These are phyloP conservation scores for Mortierella sp. DNA, from an alignment of 371 early-diverging fungal species.

Conservation along the genomic window DNA sequence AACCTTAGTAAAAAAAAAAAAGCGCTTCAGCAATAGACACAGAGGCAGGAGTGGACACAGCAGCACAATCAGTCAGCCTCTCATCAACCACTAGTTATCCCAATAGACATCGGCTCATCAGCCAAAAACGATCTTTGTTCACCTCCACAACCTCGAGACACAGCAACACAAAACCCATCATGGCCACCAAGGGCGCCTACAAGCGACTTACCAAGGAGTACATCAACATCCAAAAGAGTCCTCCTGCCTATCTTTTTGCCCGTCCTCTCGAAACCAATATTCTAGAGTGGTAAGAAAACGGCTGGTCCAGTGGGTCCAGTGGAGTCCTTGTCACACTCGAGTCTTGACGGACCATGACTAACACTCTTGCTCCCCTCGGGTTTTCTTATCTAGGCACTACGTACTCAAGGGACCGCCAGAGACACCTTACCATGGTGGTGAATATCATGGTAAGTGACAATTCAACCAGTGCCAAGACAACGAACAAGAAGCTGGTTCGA, in stretches of 20 bases:
- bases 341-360: too few species aligned
- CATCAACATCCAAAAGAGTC: conserved; percentile 73
- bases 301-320: background rate
- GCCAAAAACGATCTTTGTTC: too few species aligned
- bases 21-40: background rate
- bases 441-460: conserved; percentile 84
- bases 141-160: background rate
- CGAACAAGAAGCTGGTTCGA: too few species aligned
- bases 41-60: background rate
- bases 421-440: conserved; percentile 88
- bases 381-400: conserved; percentile 82
- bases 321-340: background rate
- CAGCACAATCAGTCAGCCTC: too few species aligned
- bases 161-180: conserved; percentile 41
- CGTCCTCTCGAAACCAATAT: conserved; percentile 94
- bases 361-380: background rate
- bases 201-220: conserved; percentile 95
- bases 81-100: too few species aligned
- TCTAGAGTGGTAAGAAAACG: conserved; percentile 85
- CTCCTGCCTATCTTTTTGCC: conserved; percentile 67
- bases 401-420: conserved; percentile 94
- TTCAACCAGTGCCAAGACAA: background rate
- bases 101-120: too few species aligned
- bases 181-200: conserved; percentile 93
- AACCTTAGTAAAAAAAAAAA: too few species aligned